A percentile compares a stretch with the other conserved stretches of the same genome.
phyloP scores from a whole-genome alignment of 805 yeast species.

The Tetrapisispora iriomotensis region DNA sequence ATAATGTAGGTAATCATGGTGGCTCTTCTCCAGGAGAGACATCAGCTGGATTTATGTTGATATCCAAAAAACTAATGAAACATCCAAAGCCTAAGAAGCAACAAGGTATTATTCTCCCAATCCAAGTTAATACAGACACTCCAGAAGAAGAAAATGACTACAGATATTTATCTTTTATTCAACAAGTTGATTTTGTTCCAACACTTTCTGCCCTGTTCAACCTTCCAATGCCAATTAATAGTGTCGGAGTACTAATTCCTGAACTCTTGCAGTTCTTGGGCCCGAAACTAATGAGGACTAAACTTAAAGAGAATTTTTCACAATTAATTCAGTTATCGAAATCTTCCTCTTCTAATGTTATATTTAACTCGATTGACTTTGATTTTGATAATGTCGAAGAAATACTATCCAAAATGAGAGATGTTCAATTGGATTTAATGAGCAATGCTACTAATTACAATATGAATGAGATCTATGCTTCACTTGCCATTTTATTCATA shows the following conservation, averaged over 20 bases:
- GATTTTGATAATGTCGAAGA: slow-evolving; percentile 8
- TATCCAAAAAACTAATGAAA: slow-evolving; percentile 49
- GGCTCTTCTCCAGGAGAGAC: slow-evolving; percentile 93
- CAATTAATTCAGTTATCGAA: slow-evolving; percentile 37
- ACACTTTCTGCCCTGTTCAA: slow-evolving; percentile 74
- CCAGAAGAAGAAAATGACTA: slow-evolving; percentile 36
- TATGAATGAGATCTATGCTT: slow-evolving; percentile 36
- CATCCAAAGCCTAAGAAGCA: slow-evolving; percentile 14
- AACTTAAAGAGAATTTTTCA: slow-evolving; percentile 40
- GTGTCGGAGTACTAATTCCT: slow-evolving; percentile 61
- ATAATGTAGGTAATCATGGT: slow-evolving; percentile 91
- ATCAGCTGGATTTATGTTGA: slow-evolving; percentile 65
- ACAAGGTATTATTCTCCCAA: slow-evolving; percentile 10
- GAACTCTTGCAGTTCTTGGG: slow-evolving; percentile 48
- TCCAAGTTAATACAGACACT: slow-evolving; percentile 21
- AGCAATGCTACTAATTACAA: slow-evolving; percentile 67
- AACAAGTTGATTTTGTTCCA: slow-evolving; percentile 92
- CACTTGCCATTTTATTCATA: slow-evolving; percentile 15
- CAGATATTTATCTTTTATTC: slow-evolving; percentile 46
- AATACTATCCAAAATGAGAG: slow-evolving; percentile 32
- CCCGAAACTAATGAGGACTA: slow-evolving; percentile 24
- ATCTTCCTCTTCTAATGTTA: slow-evolving; percentile 3
- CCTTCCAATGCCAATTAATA: slow-evolving; percentile 84
- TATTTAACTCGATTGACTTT: slow-evolving; percentile 4
- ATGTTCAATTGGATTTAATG: slow-evolving; percentile 43